Conservation (phyloP, 2,329 filamentous ascomycete genomes). For the Didymella glomerata region DNA sequence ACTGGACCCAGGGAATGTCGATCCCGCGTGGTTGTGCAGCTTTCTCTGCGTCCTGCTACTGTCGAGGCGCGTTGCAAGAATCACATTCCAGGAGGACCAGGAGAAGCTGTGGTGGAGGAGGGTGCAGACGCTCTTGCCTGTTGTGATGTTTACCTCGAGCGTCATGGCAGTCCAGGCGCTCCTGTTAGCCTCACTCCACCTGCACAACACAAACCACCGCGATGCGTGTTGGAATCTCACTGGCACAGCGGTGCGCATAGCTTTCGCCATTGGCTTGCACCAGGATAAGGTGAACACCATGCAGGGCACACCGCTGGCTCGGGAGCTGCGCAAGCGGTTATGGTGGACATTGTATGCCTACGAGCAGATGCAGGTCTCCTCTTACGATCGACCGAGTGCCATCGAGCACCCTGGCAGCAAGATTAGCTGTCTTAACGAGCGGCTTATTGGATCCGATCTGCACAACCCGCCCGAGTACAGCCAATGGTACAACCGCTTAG, state of each 20-base stretch:
- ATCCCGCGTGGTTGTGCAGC: slow-evolving; percentile 55
- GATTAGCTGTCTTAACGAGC: slow-evolving; percentile 49
- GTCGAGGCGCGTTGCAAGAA: slow-evolving; percentile 47
- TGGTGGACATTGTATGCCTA: slow-evolving; percentile 63
- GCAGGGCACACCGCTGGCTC: slow-evolving; percentile 45
- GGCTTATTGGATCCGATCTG: slow-evolving; percentile 45
- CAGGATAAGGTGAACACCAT: slow-evolving; percentile 51
- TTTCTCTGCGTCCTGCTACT: slow-evolving; percentile 55
- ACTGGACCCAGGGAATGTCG: slow-evolving; percentile 40
- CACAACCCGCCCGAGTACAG: slow-evolving; percentile 51
- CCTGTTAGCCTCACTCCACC: slow-evolving; percentile 54
- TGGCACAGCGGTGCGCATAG: slow-evolving; percentile 55
- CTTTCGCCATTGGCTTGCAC: slow-evolving; percentile 56
- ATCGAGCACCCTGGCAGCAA: slow-evolving; percentile 51
- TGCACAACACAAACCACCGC: slow-evolving; percentile 57
- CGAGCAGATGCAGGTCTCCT: slow-evolving; percentile 58
- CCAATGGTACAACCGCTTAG: slow-evolving; percentile 50
- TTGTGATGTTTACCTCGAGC: slow-evolving; percentile 56
- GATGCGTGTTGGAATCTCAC: slow-evolving; percentile 57
- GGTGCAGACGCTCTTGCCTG: slow-evolving; percentile 53
- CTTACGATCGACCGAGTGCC: slow-evolving; percentile 56
- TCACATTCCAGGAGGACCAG: slow-evolving; percentile 48
- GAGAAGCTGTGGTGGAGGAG: slow-evolving; percentile 55
- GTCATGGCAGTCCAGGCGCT: slow-evolving; percentile 54
- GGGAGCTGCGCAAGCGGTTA: slow-evolving; percentile 59